Conservation (phyloP, 2,329 filamentous ascomycete species). For the Aspergillus ustus region DNA sequence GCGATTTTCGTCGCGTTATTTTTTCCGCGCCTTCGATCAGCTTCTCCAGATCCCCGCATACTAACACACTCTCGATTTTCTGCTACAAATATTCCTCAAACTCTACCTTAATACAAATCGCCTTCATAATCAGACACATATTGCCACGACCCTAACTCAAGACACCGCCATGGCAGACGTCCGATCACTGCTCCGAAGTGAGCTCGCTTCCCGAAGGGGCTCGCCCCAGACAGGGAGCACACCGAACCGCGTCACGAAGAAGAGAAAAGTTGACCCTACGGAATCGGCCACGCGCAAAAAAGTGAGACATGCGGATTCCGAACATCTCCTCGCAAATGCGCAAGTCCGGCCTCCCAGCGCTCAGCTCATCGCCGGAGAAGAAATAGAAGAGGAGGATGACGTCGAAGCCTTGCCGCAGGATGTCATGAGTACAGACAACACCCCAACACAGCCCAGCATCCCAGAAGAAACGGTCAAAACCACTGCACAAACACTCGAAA, state of each 20-base stretch:
- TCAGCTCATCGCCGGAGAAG: conserved; percentile 26
- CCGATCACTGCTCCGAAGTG: conserved; percentile 76
- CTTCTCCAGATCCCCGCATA: conserved; percentile 32
- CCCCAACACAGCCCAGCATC: conserved; percentile 22
- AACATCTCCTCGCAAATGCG: conserved; percentile 38
- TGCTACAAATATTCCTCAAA: conserved; percentile 1
- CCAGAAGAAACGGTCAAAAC: conserved; percentile 19
- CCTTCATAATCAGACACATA: not conserved
- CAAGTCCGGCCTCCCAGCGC: conserved; percentile 28
- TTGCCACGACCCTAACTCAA: not conserved
- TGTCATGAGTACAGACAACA: conserved; percentile 28
- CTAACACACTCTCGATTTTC: conserved; percentile 11
- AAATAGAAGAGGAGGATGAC: conserved; percentile 31
- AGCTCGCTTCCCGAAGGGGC: conserved; percentile 74
- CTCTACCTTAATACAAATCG: not conserved
- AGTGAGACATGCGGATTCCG: conserved; percentile 43
- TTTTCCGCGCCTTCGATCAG: conserved; percentile 21
- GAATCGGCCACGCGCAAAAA: conserved; percentile 50
- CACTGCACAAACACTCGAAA: conserved; percentile 10
- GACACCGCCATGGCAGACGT: conserved; percentile 70
- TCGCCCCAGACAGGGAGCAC: conserved; percentile 57
- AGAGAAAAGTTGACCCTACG: conserved; percentile 57
- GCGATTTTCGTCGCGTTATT: conserved; percentile 26
- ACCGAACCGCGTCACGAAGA: conserved; percentile 50
- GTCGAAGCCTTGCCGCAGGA: conserved; percentile 34